phyloP scores from a whole-genome alignment of 345 rosid species.

The Camelina neglecta region DNA sequence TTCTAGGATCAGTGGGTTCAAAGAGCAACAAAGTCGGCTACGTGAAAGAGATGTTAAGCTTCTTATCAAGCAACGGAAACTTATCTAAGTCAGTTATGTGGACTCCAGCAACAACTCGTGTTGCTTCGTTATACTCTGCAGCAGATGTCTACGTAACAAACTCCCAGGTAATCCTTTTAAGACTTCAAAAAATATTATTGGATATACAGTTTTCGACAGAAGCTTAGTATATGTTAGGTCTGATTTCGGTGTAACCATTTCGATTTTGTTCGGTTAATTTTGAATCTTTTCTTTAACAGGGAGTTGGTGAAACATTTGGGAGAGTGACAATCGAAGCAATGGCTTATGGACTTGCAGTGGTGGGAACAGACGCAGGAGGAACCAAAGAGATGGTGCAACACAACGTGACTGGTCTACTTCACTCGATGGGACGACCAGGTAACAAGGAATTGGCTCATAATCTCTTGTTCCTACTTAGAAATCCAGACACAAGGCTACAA shows the following conservation, averaged over 20 bases:
- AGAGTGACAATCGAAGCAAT: slow-evolving; percentile 99
- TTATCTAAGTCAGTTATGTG: slow-evolving; percentile 71
- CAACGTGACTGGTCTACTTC: slow-evolving; percentile 83
- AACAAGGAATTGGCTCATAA: slow-evolving; percentile 60
- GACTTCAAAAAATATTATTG: not conserved
- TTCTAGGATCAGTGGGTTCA: slow-evolving; percentile 95
- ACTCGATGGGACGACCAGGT: slow-evolving; percentile 69
- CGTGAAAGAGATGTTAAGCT: slow-evolving; percentile 68
- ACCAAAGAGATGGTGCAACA: slow-evolving; percentile 83
- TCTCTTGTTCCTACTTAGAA: slow-evolving; percentile 58
- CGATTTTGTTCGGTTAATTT: not conserved
- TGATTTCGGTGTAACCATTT: not conserved
- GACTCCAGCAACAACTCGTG: slow-evolving; percentile 92
- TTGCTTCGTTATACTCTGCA: slow-evolving; percentile 91
- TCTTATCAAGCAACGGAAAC: slow-evolving; percentile 63
- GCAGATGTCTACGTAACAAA: slow-evolving; percentile 91
- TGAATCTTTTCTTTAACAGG: slow-evolving; percentile 43
- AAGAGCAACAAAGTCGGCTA: slow-evolving; percentile 91
- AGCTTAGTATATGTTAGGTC: not conserved
- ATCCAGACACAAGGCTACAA: slow-evolving; percentile 53
- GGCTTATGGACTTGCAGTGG: slow-evolving; percentile 95
- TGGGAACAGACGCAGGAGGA: slow-evolving; percentile 96
- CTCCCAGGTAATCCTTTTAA: slow-evolving; percentile 66
- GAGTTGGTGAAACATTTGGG: slow-evolving; percentile 95
- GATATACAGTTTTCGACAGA: not conserved